A percentile compares a stretch with the other conserved stretches of the same genome.
These are phyloP conservation scores for Acrocalymma vagum DNA, from an alignment of 2,329 filamentous ascomycete genomes.

Conservation along the genomic window DNA sequence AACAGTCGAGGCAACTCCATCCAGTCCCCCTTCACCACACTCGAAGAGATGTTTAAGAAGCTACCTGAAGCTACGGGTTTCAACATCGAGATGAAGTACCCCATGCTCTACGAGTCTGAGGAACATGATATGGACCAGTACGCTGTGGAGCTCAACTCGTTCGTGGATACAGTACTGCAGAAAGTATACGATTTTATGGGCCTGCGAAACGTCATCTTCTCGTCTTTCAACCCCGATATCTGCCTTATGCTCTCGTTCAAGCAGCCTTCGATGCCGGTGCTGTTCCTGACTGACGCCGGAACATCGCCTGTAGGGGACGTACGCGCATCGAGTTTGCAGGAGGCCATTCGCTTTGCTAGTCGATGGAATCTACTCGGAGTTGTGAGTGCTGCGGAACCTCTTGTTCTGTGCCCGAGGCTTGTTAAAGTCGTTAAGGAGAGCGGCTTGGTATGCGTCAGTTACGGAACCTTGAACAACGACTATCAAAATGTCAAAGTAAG, in stretches of 20 bases:
- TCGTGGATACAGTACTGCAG: constrained; percentile 89
- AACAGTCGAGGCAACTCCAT: constrained; percentile 95
- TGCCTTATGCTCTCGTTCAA: constrained; percentile 95
- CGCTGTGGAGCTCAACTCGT: constrained; percentile 93
- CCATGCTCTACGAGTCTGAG: constrained; percentile 95
- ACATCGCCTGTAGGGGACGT: constrained; percentile 85
- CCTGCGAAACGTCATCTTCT: constrained; percentile 93
- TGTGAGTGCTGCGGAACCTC: constrained; percentile 85
- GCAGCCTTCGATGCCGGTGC: constrained; percentile 93
- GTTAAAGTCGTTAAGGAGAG: constrained; percentile 94
- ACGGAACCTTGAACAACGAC: constrained; percentile 91
- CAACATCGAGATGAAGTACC: constrained; percentile 99
- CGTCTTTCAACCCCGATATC: constrained; percentile 96
- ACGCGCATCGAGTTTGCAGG: constrained; percentile 88
- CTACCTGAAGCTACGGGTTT: constrained; percentile 86
- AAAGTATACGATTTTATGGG: constrained; percentile 89
- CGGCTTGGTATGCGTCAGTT: constrained; percentile 92
- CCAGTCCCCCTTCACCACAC: constrained; percentile 92
- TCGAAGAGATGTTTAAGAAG: constrained; percentile 91
- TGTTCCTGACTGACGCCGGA: constrained; percentile 93
- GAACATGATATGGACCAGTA: constrained; percentile 97
- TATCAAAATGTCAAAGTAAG: constrained; percentile 83
- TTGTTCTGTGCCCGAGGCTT: constrained; percentile 87
- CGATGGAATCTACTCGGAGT: constrained; percentile 95
- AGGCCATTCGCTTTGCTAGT: constrained; percentile 92